Conservation (phyloP, 805 yeast genomes). For the Peterozyma toletana region DNA sequence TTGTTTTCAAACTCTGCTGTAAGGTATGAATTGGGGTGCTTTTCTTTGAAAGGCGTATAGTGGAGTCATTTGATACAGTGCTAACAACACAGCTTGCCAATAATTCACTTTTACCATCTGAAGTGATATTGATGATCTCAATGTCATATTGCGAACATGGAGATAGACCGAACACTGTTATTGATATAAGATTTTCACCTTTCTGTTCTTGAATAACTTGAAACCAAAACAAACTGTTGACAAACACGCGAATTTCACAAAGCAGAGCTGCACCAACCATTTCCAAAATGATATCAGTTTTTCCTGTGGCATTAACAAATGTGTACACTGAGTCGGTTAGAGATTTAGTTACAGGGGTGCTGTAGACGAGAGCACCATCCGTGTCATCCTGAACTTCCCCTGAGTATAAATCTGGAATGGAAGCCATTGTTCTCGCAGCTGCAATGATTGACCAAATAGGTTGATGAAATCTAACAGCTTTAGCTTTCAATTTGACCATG, state of each 20-base stretch:
- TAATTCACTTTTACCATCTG: slow-evolving; percentile 19
- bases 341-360: slow-evolving; percentile 13
- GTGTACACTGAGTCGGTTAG: slow-evolving; percentile 21
- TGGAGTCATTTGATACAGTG: slow-evolving; percentile 24
- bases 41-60: slow-evolving; percentile 23
- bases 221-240: slow-evolving; percentile 66
- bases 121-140: slow-evolving; percentile 31
- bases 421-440: slow-evolving; percentile 42
- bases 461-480: slow-evolving; percentile 19
- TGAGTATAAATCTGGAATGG: slow-evolving; percentile 33
- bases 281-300: slow-evolving; percentile 45
- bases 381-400: slow-evolving; percentile 17
- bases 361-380: slow-evolving; percentile 10
- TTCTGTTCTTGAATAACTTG: slow-evolving; percentile 33
- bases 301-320: slow-evolving; percentile 43
- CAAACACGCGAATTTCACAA: slow-evolving; percentile 36
- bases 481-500: slow-evolving; percentile 2
- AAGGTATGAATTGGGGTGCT: slow-evolving; percentile 55
- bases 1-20: slow-evolving; percentile 58
- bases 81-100: slow-evolving; percentile 25
- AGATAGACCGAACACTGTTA: slow-evolving; percentile 58
- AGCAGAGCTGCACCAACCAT: slow-evolving; percentile 32
- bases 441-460: slow-evolving; percentile 50
- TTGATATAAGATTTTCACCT: slow-evolving; percentile 16
- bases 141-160: slow-evolving; percentile 61